Base-by-base conservation (phyloP, 805 yeast genomes). In the Wickerhamomyces canadensis region DNA sequence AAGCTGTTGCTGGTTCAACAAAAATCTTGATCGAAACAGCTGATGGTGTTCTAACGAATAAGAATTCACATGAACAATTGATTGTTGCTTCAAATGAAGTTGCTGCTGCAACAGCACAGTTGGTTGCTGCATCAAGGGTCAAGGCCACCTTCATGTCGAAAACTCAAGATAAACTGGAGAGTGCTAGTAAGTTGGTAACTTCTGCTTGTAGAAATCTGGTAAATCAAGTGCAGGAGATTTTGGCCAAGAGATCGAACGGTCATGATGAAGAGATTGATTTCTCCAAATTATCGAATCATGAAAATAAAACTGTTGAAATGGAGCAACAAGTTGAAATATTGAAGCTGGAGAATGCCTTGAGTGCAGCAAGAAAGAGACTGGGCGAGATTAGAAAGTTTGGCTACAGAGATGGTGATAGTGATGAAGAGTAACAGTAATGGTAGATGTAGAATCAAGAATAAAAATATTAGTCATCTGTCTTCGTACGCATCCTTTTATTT, bases 51-150 rank as follows among this genome's bases (percentile, higher is more conserved):
- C 64, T 87, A 27, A 68, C 72, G 35, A 70, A 71, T 2, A 57
- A 60, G n/a, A 80, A 79, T 47, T 65, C 85, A 0, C 86, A 79
- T 40, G 96, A 87, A 55, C 84, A 86, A 61, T 72, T 87, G 42
- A 83, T 87, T 49, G 96, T 87, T 19, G 91, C 95, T 0, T 86
- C 94, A 1, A 85, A 84, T 51, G 95, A 87, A 57, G 96, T 87
- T 8, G 89, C 95, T 2, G 88, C 95, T 0, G 81, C 95, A 0
- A 87, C 96, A 1, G 94, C 91, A 3, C 96, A 87, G 64, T 70
- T 87, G 36, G 96, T 87, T 6, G 89, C 96, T 6, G 93, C 96
- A 0, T 81, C 95, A 0, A 72, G 95, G 48, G 95, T 85, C 17
- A 86, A 86, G 58, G 87, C 94, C 0, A 72, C 80, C 30, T 74